Evolutionary conservation across 257 asterid species (phyloP).

Genomic region (Solanum verrucosum): DNA sequence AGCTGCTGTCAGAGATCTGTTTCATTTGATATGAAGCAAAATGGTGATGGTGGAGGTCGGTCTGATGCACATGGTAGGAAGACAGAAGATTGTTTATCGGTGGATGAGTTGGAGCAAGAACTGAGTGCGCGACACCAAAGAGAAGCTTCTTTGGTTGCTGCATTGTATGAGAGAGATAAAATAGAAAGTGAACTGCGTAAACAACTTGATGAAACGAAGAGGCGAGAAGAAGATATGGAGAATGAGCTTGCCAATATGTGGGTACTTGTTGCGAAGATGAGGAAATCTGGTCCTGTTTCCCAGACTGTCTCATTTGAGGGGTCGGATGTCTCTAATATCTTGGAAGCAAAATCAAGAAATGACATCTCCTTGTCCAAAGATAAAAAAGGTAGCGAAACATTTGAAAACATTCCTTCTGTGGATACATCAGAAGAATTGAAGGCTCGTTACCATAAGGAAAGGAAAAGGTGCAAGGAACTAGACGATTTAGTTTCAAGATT

Average conservation of each 20-base stretch:
- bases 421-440: slow-evolving; percentile 30
- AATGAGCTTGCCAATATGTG: slow-evolving; percentile 62
- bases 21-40: slow-evolving; percentile 27
- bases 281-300: slow-evolving; percentile 18
- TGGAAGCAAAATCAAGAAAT: slow-evolving; percentile 6
- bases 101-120: slow-evolving; percentile 61
- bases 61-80: slow-evolving; percentile 25
- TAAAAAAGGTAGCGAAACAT: slow-evolving; percentile 13
- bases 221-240: slow-evolving; percentile 53
- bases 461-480: slow-evolving; percentile 24
- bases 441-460: slow-evolving; percentile 24
- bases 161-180: slow-evolving; percentile 66
- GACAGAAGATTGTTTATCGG: slow-evolving; percentile 32
- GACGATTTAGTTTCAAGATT: slow-evolving; percentile 23
- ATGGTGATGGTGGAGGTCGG: slow-evolving; percentile 11
- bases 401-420: slow-evolving; percentile 9
- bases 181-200: slow-evolving; percentile 62
- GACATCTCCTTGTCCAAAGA: slow-evolving; percentile 15
- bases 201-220: slow-evolving; percentile 59
- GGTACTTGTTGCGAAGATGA: slow-evolving; percentile 45
- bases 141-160: slow-evolving; percentile 76
- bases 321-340: slow-evolving; percentile 3
- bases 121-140: slow-evolving; percentile 55
- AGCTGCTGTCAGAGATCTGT: slow-evolving; percentile 34
- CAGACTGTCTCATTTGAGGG: slow-evolving; percentile 15